Conservation (phyloP, 2,329 filamentous ascomycete species). For the Penicillium concentricum region DNA sequence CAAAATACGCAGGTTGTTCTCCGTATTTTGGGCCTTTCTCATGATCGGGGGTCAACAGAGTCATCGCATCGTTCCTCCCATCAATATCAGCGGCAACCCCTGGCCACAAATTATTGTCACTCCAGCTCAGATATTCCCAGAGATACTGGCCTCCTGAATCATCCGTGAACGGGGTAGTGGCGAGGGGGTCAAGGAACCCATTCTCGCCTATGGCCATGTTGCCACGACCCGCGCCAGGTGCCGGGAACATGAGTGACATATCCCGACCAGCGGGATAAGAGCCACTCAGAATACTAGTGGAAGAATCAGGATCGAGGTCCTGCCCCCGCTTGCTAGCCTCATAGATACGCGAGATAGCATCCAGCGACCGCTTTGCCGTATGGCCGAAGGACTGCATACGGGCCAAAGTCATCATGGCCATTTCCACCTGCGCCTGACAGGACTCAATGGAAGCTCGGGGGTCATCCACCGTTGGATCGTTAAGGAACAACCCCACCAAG, state of each 20-base stretch:
- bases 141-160: slow-evolving; percentile 33
- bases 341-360: slow-evolving; percentile 64
- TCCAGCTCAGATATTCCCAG: slow-evolving; percentile 42
- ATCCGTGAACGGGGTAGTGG: slow-evolving; percentile 26
- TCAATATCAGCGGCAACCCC: slow-evolving; percentile 27
- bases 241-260: slow-evolving; percentile 12
- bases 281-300: slow-evolving; percentile 9
- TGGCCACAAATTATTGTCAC: slow-evolving; percentile 35
- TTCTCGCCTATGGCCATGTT: slow-evolving; percentile 18
- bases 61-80: slow-evolving; percentile 20
- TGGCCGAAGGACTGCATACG: slow-evolving; percentile 65
- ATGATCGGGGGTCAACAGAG: slow-evolving; percentile 26
- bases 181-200: slow-evolving; percentile 26
- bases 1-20: slow-evolving; percentile 16
- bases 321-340: slow-evolving; percentile 50
- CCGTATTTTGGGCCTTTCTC: slow-evolving; percentile 29
- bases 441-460: slow-evolving; percentile 54
- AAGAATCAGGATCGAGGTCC: slow-evolving; percentile 11
- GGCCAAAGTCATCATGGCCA: slow-evolving; percentile 34
- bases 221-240: slow-evolving; percentile 20
- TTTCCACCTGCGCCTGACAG: slow-evolving; percentile 58
- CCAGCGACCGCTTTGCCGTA: slow-evolving; percentile 61
- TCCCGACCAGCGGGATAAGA: slow-evolving; percentile 21
- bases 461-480: slow-evolving; percentile 53
- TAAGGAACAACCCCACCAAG: slow-evolving; percentile 66